A percentile compares a stretch with the other conserved stretches of the same genome.
These are phyloP conservation scores for Effrenium voratum DNA, from an alignment of 73 alveolate genomes.

Conservation along the genomic window DNA sequence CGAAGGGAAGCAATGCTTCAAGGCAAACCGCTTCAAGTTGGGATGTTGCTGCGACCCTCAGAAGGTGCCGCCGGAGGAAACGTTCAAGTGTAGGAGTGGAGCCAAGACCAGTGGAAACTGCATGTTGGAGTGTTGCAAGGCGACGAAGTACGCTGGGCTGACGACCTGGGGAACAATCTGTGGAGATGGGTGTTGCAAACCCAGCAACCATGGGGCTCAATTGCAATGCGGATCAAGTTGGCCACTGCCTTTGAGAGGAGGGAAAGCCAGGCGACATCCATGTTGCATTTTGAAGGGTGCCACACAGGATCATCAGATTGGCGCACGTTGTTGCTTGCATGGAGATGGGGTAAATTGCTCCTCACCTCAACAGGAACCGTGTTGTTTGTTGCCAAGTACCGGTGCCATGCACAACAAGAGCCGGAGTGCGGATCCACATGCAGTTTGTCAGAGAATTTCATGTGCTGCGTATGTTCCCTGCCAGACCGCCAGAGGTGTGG, in stretches of 20 bases:
- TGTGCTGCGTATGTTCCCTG: slow-evolving; percentile 44
- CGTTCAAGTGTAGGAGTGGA: slow-evolving; percentile 34
- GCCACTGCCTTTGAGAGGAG: slow-evolving; percentile 4
- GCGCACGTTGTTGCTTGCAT: slow-evolving; percentile 58
- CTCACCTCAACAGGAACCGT: slow-evolving; percentile 14
- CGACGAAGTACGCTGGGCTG: neutral
- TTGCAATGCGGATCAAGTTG: slow-evolving; percentile 34
- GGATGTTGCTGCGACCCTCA: slow-evolving; percentile 67
- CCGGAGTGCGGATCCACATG: slow-evolving; percentile 42
- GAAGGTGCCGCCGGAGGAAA: slow-evolving; percentile 18
- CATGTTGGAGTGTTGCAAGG: slow-evolving; percentile 37
- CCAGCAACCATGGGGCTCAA: slow-evolving; percentile 50
- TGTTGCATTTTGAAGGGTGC: slow-evolving; percentile 49
- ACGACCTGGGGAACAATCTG: neutral
- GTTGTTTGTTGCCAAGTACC: slow-evolving; percentile 4
- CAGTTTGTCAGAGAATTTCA: slow-evolving; percentile 31
- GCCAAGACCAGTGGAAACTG: slow-evolving; percentile 37
- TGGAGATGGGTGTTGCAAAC: slow-evolving; percentile 61
- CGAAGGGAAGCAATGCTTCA: slow-evolving; percentile 51
- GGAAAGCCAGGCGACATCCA: neutral
- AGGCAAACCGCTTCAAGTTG: slow-evolving; percentile 45
- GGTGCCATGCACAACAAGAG: slow-evolving; percentile 18
- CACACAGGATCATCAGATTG: slow-evolving; percentile 36
- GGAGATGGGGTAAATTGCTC: slow-evolving; percentile 53
- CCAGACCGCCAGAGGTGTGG: neutral